Conservation (phyloP, 257 asterid genomes). For the Euphrasia confusa region DNA sequence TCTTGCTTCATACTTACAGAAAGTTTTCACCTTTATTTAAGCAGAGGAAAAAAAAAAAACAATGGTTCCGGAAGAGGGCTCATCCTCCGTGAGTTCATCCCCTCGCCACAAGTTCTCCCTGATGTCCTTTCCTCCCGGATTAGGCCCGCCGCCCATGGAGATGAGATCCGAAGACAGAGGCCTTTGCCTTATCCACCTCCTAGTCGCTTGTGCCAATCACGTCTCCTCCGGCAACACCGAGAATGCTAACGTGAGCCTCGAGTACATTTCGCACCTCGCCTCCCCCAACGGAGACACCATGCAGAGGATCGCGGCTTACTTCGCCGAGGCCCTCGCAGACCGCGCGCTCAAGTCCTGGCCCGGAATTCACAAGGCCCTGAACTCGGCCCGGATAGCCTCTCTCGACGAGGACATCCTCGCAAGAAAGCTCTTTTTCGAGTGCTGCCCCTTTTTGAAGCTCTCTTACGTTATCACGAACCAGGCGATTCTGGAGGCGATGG, state of each 20-base stretch:
- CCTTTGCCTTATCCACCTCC: constrained; percentile 51
- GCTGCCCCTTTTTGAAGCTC: constrained; percentile 62
- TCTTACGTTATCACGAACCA: constrained; percentile 65
- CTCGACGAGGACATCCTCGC: constrained; percentile 35
- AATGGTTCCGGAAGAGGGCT: constrained; percentile 61
- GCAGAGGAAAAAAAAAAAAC: background rate
- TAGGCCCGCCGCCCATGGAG: constrained; percentile 39
- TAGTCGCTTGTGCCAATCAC: constrained; percentile 51
- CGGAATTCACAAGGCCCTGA: constrained; percentile 62
- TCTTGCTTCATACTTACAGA: background rate
- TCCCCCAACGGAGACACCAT: constrained; percentile 72
- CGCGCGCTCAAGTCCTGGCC: constrained; percentile 59
- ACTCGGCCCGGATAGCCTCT: constrained; percentile 36
- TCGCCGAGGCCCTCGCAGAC: constrained; percentile 70
- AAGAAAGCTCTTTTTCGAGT: constrained; percentile 45
- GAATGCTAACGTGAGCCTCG: constrained; percentile 60
- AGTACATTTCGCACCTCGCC: constrained; percentile 60
- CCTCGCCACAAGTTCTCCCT: constrained; percentile 54
- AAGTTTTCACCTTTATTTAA: constrained; percentile 2
- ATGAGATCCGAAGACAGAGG: constrained; percentile 73
- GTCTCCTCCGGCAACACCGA: constrained; percentile 60
- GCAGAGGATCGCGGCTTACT: constrained; percentile 69
- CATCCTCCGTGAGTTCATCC: constrained; percentile 53
- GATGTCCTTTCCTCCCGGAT: constrained; percentile 58
- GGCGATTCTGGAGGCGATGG: constrained; percentile 72